Base-by-base conservation (phyloP, 2,329 filamentous ascomycete genomes). In the Metarhizium rileyi region DNA sequence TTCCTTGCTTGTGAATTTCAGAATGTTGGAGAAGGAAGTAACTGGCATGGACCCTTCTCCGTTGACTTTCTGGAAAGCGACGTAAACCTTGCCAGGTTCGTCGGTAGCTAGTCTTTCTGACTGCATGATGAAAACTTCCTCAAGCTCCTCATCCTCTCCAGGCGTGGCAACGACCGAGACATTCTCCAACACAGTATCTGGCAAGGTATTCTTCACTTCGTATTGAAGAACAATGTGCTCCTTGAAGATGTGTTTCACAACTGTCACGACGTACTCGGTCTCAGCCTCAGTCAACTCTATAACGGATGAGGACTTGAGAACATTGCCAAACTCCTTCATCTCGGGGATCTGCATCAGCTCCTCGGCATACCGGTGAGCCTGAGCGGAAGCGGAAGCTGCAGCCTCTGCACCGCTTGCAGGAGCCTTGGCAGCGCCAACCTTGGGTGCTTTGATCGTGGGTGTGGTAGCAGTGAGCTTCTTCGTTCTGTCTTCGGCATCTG, bases 1-100 rank as follows among this genome's bases (percentile, higher is more conserved):
- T 70, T 98, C 93, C 72, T 96, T 97, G 74, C 86, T 93, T 18
- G 90, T 96, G 67, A 98, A 98, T 70, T 93, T 96, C 64, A 98
- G 84, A 36, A 88, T 74, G 69, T 97, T 98, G 57, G 87, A 89
- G 69, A 98, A 95, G 40, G 81, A 86, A 47, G 85, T 83, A 22
- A 86, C 76, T 4, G 90, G 83, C 66, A 94, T 84, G n/a, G 84
- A 79, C 41, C 73, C 76, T 60, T 89, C 87, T 50, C 87, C 90
- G 52, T 77, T 80, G 26, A 81, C 70, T 67, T 94, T 93, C 70
- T 86, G 87, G 75, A 98, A 96, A 2, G 90, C 90, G 38, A 96
- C 93, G 63, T 96, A 98, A 38, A 97, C 84, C 59, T 90, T 91
- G 52, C 93, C 93, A 0, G 90, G 89, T 66, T 91, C 86, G 62